Percentiles rank a stretch among this genome's conserved stretches.
These are phyloP conservation scores for Cyclotella choctawhatcheeana DNA, from an alignment of 108 stramenopile genomes.

Conservation along the genomic window DNA sequence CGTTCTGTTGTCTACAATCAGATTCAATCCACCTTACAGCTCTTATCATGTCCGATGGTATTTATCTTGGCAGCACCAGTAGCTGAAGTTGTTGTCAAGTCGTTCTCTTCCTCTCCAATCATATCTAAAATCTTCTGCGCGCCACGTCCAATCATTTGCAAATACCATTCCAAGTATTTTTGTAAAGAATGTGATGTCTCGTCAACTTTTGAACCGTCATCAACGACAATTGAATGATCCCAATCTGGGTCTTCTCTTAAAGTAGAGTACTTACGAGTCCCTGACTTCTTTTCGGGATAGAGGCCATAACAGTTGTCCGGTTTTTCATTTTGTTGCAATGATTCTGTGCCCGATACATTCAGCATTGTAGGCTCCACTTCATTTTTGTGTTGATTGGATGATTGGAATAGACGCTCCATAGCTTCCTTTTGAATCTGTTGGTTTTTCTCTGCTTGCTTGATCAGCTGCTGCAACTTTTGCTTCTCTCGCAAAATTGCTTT, in stretches of 20 bases:
- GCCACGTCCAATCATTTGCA: conserved; percentile 46
- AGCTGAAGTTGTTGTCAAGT: background rate
- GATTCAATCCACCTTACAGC: no score
- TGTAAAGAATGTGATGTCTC: background rate
- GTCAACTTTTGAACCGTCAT: background rate
- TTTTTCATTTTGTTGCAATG: background rate
- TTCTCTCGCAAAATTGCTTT: conserved; percentile 42
- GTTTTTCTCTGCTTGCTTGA: conserved; percentile 37
- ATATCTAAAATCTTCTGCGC: conserved; percentile 45
- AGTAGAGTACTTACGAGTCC: conserved; percentile 1
- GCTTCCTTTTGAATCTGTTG: conserved; percentile 35
- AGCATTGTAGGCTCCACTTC: background rate
- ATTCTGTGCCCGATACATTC: background rate
- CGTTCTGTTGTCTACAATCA: no score
- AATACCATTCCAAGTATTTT: conserved; percentile 43
- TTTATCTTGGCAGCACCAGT: no score
- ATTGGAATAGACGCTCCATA: conserved; percentile 40
- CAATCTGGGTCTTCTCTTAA: conserved; percentile 9
- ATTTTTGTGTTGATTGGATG: background rate
- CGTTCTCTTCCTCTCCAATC: conserved; percentile 21
- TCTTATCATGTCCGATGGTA: no score
- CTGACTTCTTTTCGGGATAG: conserved; percentile 42
- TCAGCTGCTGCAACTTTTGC: conserved; percentile 39
- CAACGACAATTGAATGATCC: conserved; percentile 12
- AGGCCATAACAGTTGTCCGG: conserved; percentile 1